phyloP scores from a whole-genome alignment of 176 grass and related monocot species.

The Oryza longistaminata region DNA sequence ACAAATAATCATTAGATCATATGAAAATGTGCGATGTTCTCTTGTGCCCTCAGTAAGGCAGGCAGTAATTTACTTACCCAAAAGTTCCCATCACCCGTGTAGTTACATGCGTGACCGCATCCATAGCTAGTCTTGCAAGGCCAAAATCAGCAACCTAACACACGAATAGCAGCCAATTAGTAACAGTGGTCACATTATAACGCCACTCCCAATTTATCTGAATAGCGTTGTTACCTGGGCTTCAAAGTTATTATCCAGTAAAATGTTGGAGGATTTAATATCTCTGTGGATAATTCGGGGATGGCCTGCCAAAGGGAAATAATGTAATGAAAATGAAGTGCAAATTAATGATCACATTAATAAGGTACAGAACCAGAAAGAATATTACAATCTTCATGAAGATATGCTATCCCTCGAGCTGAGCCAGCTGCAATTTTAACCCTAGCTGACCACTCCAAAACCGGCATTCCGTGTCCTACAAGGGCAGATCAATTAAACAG shows the following conservation, averaged over 20 bases:
- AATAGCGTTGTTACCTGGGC: conserved; percentile 57
- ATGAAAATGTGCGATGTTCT: background rate
- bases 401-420: conserved; percentile 86
- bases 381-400: conserved; percentile 97
- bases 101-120: conserved; percentile 85
- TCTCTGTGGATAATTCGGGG: conserved; percentile 95
- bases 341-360: conserved; percentile 18
- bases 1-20: conserved; percentile 17
- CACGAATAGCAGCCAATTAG: conserved; percentile 13
- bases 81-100: conserved; percentile 99
- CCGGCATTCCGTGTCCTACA: conserved; percentile 50
- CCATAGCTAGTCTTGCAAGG: conserved; percentile 87
- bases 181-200: background rate
- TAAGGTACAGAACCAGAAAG: conserved; percentile 6
- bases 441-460: conserved; percentile 90
- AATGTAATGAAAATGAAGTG: conserved; percentile 10
- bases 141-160: conserved; percentile 93
- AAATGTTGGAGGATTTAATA: conserved; percentile 99
- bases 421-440: conserved; percentile 86
- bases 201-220: background rate
- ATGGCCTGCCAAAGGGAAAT: conserved; percentile 58
- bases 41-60: background rate
- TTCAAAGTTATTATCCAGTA: conserved; percentile 87
- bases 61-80: conserved; percentile 54
- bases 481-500: conserved; percentile 5